Conservation (phyloP, 116 monocot genomes). For the Zostera marina region DNA sequence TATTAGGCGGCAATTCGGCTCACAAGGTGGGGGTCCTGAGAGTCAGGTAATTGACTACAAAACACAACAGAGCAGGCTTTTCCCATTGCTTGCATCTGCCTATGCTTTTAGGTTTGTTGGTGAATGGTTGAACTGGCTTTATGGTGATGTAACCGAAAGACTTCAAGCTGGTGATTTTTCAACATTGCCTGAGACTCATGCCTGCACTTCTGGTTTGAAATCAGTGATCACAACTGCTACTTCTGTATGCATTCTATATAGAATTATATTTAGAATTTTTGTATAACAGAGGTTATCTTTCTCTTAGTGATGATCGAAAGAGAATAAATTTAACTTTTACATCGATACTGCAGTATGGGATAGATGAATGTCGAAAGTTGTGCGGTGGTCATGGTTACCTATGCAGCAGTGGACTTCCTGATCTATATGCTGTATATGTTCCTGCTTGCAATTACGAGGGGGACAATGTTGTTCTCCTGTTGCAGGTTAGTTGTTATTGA, state of each 20-base stretch:
- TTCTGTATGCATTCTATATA: conserved; percentile 37
- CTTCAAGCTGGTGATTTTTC: conserved; percentile 82
- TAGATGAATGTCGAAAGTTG: conserved; percentile 97
- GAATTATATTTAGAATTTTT: not conserved
- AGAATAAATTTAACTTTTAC: too few relatives aligned
- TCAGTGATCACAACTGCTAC: conserved; percentile 80
- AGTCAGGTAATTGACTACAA: conserved; percentile 94
- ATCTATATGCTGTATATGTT: conserved; percentile 92
- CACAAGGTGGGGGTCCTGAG: conserved; percentile 59
- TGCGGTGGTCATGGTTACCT: conserved; percentile 99
- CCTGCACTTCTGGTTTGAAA: conserved; percentile 99
- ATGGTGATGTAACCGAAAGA: conserved; percentile 71
- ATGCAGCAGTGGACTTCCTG: conserved; percentile 96
- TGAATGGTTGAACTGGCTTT: conserved; percentile 93
- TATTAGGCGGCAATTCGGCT: conserved; percentile 87
- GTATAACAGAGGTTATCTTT: too few relatives aligned
- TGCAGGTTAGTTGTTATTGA: conserved; percentile 50
- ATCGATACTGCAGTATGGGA: conserved; percentile 57
- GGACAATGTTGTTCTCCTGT: conserved; percentile 77
- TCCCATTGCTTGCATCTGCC: conserved; percentile 93
- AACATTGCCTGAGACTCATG: conserved; percentile 92
- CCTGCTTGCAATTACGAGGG: conserved; percentile 98
- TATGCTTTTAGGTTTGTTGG: conserved; percentile 99
- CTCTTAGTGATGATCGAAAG: too few relatives aligned
- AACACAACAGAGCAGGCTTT: conserved; percentile 97